A percentile compares a stretch with the other conserved stretches of the same genome.
These are phyloP conservation scores for Myriosclerotinia scirpicola DNA, from an alignment of 2,329 filamentous ascomycete species.

Conservation along the genomic window DNA sequence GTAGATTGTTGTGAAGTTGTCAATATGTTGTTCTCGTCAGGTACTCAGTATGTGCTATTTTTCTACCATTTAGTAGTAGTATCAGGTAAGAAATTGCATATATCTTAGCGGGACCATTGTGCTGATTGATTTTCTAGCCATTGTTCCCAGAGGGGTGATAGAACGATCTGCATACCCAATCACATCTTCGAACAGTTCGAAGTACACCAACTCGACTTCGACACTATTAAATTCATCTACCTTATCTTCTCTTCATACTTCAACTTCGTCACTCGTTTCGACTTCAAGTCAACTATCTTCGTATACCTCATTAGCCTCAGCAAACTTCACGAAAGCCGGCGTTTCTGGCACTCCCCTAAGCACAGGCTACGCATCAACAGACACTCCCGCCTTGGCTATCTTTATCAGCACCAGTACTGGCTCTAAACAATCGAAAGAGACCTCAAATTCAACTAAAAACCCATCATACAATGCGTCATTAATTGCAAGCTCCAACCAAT, in stretches of 20 bases:
- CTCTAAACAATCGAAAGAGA: not conserved
- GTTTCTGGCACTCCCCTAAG: not conserved
- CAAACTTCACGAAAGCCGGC: not conserved
- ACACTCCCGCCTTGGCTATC: not conserved
- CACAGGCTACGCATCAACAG: not conserved
- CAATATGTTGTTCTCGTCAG: conserved; percentile 8
- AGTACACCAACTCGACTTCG: not conserved
- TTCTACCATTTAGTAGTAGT: conserved; percentile 5
- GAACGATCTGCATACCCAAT: not conserved
- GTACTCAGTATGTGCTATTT: not conserved
- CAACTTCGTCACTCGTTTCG: not conserved
- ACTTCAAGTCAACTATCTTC: not conserved
- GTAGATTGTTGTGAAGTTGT: not conserved
- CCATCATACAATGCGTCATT: not conserved
- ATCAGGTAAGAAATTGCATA: conserved; percentile 5
- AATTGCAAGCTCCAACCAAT: not conserved
- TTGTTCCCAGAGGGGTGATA: not conserved
- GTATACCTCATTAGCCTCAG: not conserved
- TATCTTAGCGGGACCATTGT: not conserved
- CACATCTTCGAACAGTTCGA: not conserved
- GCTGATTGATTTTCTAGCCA: conserved; percentile 5
- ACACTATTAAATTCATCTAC: not conserved
- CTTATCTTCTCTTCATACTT: not conserved
- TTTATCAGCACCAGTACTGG: not conserved
- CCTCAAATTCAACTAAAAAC: not conserved